Percentiles rank a stretch among this genome's conserved stretches.
These are phyloP conservation scores for Thalassiosira hispida DNA, from an alignment of 352 stramenopile species.

Conservation along the genomic window DNA sequence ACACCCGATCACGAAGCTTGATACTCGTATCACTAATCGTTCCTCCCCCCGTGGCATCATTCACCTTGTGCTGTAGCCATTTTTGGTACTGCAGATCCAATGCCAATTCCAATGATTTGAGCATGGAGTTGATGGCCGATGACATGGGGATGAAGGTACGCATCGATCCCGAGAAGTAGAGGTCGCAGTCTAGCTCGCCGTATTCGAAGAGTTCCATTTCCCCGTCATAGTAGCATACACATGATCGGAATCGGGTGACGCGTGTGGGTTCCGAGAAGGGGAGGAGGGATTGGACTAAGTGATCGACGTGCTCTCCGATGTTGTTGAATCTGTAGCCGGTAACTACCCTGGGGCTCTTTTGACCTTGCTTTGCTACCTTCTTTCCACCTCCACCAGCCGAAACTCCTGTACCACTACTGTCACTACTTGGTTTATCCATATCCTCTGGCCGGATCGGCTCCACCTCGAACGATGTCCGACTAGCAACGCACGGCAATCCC, in stretches of 20 bases:
- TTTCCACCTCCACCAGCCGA: constrained; percentile 43
- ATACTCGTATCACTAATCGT: constrained; percentile 56
- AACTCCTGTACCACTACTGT: not conserved
- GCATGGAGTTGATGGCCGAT: constrained; percentile 72
- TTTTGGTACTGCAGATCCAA: constrained; percentile 81
- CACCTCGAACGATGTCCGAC: constrained; percentile 79
- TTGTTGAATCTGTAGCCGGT: constrained; percentile 83
- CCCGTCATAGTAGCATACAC: constrained; percentile 83
- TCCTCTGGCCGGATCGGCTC: constrained; percentile 69
- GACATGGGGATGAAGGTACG: constrained; percentile 78
- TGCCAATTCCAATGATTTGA: constrained; percentile 71
- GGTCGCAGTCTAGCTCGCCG: constrained; percentile 73
- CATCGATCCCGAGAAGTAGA: constrained; percentile 72
- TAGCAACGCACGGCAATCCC: constrained; percentile 74
- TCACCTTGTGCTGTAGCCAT: constrained; percentile 66
- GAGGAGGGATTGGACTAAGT: constrained; percentile 72
- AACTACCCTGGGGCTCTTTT: constrained; percentile 51
- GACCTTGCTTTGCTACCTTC: constrained; percentile 33
- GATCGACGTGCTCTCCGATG: constrained; percentile 79
- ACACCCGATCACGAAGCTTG: constrained; percentile 77
- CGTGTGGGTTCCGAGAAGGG: constrained; percentile 75
- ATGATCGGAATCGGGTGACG: constrained; percentile 77
- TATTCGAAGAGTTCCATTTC: constrained; percentile 84
- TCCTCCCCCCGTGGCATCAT: constrained; percentile 55
- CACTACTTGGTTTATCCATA: constrained; percentile 38